Conservation (phyloP, 805 yeast genomes). For the Schizosaccharomyces japonicus region DNA sequence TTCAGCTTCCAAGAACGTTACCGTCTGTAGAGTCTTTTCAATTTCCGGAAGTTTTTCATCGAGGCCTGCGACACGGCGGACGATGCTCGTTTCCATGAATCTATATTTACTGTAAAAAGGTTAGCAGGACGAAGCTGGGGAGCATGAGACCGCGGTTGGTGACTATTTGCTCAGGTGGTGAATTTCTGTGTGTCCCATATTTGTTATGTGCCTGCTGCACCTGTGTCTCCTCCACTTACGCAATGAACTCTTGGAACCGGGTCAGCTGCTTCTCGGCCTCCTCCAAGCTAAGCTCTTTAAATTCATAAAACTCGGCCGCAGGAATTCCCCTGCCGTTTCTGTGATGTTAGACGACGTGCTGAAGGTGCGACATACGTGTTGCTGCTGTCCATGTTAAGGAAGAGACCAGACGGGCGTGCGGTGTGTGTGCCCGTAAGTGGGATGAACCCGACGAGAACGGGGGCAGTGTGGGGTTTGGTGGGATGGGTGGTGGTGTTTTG, state of each 20-base stretch:
- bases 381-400: too few relatives aligned
- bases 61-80: slow-evolving; percentile 22
- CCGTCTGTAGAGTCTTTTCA: slow-evolving; percentile 56
- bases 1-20: slow-evolving; percentile 24
- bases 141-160: too few relatives aligned
- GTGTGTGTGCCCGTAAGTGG: too few relatives aligned
- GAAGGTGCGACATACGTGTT: too few relatives aligned
- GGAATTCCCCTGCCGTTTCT: slow-evolving; percentile 85
- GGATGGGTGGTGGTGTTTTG: too few relatives aligned
- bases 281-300: slow-evolving; percentile 49
- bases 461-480: too few relatives aligned
- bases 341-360: too few relatives aligned
- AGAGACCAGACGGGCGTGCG: too few relatives aligned
- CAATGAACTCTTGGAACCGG: slow-evolving; percentile 40
- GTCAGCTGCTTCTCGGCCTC: slow-evolving; percentile 49
- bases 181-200: too few relatives aligned
- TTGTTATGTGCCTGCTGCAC: slow-evolving; percentile 12
- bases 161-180: too few relatives aligned
- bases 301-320: slow-evolving; percentile 77
- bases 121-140: too few relatives aligned
- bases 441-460: too few relatives aligned
- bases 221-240: neutral
- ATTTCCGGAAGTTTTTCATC: slow-evolving; percentile 74
- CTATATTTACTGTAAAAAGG: slow-evolving; percentile 9
- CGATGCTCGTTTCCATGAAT: slow-evolving; percentile 21